Conservation (phyloP, 2,329 filamentous ascomycete species). For the Arthrinium puccinioides region DNA sequence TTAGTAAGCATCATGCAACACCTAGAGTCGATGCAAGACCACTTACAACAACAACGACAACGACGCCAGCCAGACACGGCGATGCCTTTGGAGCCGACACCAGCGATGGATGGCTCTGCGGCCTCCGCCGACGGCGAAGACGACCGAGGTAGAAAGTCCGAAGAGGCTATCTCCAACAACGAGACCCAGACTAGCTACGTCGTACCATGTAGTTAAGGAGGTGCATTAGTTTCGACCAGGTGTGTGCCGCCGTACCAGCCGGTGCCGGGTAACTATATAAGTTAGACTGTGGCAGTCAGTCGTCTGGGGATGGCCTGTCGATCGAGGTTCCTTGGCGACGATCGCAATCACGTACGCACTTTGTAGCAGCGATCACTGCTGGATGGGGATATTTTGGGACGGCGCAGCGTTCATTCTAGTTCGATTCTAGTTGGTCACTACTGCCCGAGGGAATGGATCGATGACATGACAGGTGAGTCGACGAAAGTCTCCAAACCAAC, state of each 20-base stretch:
- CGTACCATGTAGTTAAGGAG: conserved; percentile 26
- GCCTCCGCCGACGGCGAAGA: conserved; percentile 33
- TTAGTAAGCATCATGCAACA: conserved; percentile 10
- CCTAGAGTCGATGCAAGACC: too few relatives aligned
- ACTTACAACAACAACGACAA: conserved; percentile 29
- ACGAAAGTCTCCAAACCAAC: too few relatives aligned
- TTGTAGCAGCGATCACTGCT: conserved; percentile 1
- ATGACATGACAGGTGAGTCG: too few relatives aligned
- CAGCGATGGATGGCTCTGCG: too few relatives aligned
- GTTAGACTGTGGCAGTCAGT: neutral
- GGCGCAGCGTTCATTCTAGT: conserved; percentile 1
- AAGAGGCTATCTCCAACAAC: conserved; percentile 30
- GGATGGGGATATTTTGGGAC: conserved; percentile 2
- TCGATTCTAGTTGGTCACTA: too few relatives aligned
- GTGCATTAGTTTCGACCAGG: conserved; percentile 29
- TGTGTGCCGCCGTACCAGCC: conserved; percentile 31
- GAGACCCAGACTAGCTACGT: conserved; percentile 21
- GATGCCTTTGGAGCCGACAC: conserved; percentile 30
- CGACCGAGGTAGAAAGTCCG: conserved; percentile 28
- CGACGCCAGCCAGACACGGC: too few relatives aligned
- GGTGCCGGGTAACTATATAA: conserved; percentile 23
- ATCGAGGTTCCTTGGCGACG: conserved; percentile 10
- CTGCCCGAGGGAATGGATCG: too few relatives aligned
- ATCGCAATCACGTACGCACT: neutral
- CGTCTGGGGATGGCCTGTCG: too few relatives aligned